Evolutionary conservation across 495 filamentous ascomycete species (phyloP), one percentile per base, ranked within the genome.

Genomic region (Neurospora sp.): DNA sequence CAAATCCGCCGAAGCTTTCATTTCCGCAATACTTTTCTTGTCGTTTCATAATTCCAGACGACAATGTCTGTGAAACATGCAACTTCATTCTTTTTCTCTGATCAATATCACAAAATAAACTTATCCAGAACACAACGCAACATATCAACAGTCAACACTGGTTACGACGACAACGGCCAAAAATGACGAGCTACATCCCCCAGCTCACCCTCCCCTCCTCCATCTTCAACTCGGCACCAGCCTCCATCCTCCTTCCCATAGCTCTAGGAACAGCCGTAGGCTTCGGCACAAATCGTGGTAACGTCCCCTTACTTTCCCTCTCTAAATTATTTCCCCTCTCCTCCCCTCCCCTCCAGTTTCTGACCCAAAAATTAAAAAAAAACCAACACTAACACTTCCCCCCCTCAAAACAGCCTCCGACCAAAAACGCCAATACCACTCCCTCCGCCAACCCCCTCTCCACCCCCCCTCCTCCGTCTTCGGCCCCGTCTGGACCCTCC

Each of bases 401-500:
- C 86, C 15, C 21, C 19, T 11, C 39, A 70, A 42, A 75, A 72
- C 62, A 88, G 85, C 72, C 6, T 34, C 78, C 86, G 66, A 91
- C 88, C 31, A 85, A 90, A 76, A 81, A 84, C 66, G 74, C 8
- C 89, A 84, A 62, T 96, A 97, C 82, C 77, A 84, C 24, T 80
- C 86, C 3, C 85, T 97, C 69, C 89, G 88, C 71, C 93, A 97
- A 79, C 95, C 95, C 0, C 94, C 94, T 2, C 85, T 90, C 74
- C 86, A 88, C 45, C 95, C 95, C 5, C 94, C 95, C 0, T 86
- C 92, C 6, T 88, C 88, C 83, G 85, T 94, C 73, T 98, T 97
- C 77, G 92, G 89, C 2, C 93, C 94, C 3, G 89, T 89, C 36
- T 98, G 94, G 96, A 97, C 94, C 1, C 24, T 88, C 48, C 88